A percentile compares a stretch with the other conserved stretches of the same genome.
phyloP scores from a whole-genome alignment of 257 asterid species.

The Solanum sitiens region DNA sequence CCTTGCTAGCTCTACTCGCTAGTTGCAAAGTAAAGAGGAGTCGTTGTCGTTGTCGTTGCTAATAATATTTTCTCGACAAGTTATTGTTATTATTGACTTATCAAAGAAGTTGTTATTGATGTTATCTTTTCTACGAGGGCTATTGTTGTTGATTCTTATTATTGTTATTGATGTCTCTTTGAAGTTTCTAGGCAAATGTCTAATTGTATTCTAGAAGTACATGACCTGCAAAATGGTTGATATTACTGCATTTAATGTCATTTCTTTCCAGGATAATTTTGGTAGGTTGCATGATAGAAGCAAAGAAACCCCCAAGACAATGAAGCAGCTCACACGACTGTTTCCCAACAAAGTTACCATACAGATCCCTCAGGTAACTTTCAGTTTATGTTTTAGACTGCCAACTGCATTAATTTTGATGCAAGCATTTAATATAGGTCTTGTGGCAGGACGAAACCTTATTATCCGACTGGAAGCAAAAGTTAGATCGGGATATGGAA shows the following conservation, averaged over 20 bases:
- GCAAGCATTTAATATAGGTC: neutral
- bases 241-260: neutral
- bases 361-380: constrained; percentile 82
- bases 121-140: neutral
- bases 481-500: constrained; percentile 73
- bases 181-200: neutral
- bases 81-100: neutral
- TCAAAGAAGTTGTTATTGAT: neutral
- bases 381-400: neutral
- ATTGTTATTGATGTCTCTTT: neutral
- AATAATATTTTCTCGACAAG: neutral
- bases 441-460: constrained; percentile 61
- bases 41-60: neutral
- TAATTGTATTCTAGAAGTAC: neutral
- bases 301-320: constrained; percentile 78
- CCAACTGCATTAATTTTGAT: neutral
- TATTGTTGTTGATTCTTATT: neutral
- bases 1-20: neutral
- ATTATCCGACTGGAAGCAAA: constrained; percentile 79
- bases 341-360: constrained; percentile 88
- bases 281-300: constrained; percentile 72
- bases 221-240: neutral
- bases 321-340: constrained; percentile 79
- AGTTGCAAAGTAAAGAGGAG: neutral
- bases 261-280: constrained; percentile 51